Base-by-base conservation (phyloP, 2,329 filamentous ascomycete species). In the Pseudocercospora pini-densiflorae region DNA sequence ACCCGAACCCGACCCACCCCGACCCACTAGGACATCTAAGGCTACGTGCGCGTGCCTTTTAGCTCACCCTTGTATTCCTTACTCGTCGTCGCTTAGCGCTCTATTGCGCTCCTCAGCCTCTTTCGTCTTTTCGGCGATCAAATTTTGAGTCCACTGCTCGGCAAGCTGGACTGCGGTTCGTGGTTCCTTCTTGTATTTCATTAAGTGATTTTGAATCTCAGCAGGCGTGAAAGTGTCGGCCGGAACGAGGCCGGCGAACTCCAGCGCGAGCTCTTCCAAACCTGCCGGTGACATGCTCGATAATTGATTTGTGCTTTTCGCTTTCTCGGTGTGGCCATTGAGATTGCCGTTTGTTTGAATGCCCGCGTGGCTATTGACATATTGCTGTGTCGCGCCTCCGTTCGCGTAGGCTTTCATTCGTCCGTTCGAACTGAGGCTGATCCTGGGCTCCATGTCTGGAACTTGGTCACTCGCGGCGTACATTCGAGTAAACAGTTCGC, bases 151-250 rank as follows among this genome's bases (percentile, higher is more conserved):
- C 83, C 84, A 87, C 55, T 63, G 70, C n/a, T 70, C 75, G 5
- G 83, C 79, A 67, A 80, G 76, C 31, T 77, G 76, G 33, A 86
- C 69, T 23, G 85, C 84, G 59, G 78, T 74, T 14, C 70, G 67
- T 3, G 85, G 83, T 59, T 82, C 80, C 64, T 82, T 83, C 76
- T 85, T 85, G 64, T 82, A 75, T 66, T 79, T 80, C 61, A 87
- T 78, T 40, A 87, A 75, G 67, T 84, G 85, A 12, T 82, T 84
- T 71, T 87, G 83, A 33, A 87, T 79, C 73, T 87, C 83, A 3
- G 84, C 84, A 0, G 84, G 85, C 12, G 82, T 83, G 64, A 87
- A 84, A 6, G 70, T 79, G 23, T 77, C 73, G 61, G 84, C 81
- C 0, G 84, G 84, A 7, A 87, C 64, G 36, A 74, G 67, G 1